Evolutionary conservation across 176 grass and related monocot genomes (phyloP), one percentile per base, ranked within the genome.

Genomic region (Juncus inflexus): DNA sequence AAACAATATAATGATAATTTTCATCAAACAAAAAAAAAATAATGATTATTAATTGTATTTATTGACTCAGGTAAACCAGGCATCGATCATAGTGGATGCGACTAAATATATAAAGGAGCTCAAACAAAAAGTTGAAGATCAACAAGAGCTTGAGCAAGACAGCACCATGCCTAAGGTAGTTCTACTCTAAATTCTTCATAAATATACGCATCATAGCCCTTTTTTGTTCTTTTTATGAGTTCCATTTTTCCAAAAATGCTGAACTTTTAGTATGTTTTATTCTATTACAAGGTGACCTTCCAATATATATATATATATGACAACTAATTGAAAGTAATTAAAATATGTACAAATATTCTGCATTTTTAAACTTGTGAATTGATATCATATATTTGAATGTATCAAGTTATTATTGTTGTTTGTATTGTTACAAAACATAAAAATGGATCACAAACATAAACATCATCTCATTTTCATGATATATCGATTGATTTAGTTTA

Each of bases 31-130:
- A 45, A 43, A 10, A 35, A 60, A 28, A 28, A 3, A 60, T 60
- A 0, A 28, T 28, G 19, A 28, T 28, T 28, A 28, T 28, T 62
- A 50, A 57, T 15, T 5, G 39, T 60, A 2, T 60, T 73, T 28
- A 28, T 50, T 62, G 5, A 37, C 62, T 12, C 70, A 90, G 87
- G 76, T 52, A 62, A 90, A 78, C 55, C 63, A 81, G 9, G 74
- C 87, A 40, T 86, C 87, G 0, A 90, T 90, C 63, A 42, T 90
- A 9, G 58, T 78, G 37, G 83, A 90, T 16, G 83, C 83, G 58
- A 80, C 87, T 0, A 90, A 83, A 9, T 90, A 90, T 69, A 90
- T 90, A 9, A 62, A 70, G 55, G 87, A 90, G 19, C 69, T 90
- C 12, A 86, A 81, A 75, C 73, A 83, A 65, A 90, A 83, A 58